Evolutionary conservation across 805 yeast species (phyloP).

Genomic region (Jamesozyma piceae): DNA sequence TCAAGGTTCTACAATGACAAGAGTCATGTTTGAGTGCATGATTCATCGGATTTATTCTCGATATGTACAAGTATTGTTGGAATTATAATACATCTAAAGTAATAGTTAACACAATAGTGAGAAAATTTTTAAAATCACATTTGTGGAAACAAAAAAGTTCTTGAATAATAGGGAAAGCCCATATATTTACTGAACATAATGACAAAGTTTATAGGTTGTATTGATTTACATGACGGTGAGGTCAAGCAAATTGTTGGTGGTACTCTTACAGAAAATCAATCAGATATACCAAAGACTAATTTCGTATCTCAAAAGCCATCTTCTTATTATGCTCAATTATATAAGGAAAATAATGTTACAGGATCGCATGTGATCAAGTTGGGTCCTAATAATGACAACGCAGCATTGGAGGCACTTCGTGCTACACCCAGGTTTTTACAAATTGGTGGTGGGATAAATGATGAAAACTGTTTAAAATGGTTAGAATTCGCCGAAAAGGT

Average conservation of each 20-base stretch:
- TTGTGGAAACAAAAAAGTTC: too few species aligned
- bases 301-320: constrained; percentile 72
- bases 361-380: constrained; percentile 93
- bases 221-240: constrained; percentile 88
- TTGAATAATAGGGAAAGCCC: too few species aligned
- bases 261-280: constrained; percentile 54
- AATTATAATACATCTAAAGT: too few species aligned
- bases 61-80: too few species aligned
- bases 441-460: constrained; percentile 88
- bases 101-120: too few species aligned
- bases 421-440: constrained; percentile 72
- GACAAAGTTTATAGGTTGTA: constrained; percentile 90
- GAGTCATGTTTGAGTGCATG: too few species aligned
- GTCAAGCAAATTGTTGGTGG: constrained; percentile 98
- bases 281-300: constrained; percentile 48
- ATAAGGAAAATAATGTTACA: constrained; percentile 43
- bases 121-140: too few species aligned
- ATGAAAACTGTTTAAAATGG: constrained; percentile 69
- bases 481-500: constrained; percentile 73
- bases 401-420: constrained; percentile 66
- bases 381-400: constrained; percentile 73
- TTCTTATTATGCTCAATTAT: constrained; percentile 63
- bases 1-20: too few species aligned
- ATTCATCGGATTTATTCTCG: too few species aligned
- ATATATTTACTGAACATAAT: too few species aligned